Conservation (phyloP, 108 stramenopile species). For the Cyclostephanos tholiformis region DNA sequence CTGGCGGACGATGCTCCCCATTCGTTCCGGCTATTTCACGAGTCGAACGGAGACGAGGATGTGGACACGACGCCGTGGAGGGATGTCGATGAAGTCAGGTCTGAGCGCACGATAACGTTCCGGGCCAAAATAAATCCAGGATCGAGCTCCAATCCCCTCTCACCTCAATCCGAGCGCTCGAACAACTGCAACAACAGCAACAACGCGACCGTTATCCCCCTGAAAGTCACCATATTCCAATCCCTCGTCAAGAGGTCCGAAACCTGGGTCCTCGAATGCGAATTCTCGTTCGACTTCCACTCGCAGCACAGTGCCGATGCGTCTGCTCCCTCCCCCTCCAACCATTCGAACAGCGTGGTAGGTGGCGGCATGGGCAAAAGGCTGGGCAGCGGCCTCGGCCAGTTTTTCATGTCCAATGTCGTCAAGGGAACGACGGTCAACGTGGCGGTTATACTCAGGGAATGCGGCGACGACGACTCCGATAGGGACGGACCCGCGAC, state of each 20-base stretch:
- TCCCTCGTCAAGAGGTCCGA: conserved; percentile 2
- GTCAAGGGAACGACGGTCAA: conserved; percentile 38
- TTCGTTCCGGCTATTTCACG: conserved; percentile 64
- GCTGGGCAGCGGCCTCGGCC: conserved; percentile 23
- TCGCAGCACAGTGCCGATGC: neutral
- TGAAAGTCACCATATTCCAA: conserved; percentile 14
- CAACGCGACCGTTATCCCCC: neutral
- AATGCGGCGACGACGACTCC: conserved; percentile 17
- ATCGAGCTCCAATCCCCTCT: conserved; percentile 21
- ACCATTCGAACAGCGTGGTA: neutral
- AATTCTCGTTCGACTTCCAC: conserved; percentile 28
- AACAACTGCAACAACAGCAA: neutral
- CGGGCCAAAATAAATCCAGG: conserved; percentile 26
- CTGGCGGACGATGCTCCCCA: conserved; percentile 69
- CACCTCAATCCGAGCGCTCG: neutral
- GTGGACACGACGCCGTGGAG: conserved; percentile 34
- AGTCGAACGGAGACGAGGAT: conserved; percentile 40
- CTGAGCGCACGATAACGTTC: conserved; percentile 35
- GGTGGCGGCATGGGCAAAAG: conserved; percentile 15
- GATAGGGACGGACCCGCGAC: neutral
- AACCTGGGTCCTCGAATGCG: conserved; percentile 7
- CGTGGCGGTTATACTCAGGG: conserved; percentile 30
- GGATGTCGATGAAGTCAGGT: neutral
- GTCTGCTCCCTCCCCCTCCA: neutral
- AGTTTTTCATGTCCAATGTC: conserved; percentile 44